Evolutionary conservation across 164 flowering plant genomes (phyloP).

Genomic region (Chimonanthus praecox): DNA sequence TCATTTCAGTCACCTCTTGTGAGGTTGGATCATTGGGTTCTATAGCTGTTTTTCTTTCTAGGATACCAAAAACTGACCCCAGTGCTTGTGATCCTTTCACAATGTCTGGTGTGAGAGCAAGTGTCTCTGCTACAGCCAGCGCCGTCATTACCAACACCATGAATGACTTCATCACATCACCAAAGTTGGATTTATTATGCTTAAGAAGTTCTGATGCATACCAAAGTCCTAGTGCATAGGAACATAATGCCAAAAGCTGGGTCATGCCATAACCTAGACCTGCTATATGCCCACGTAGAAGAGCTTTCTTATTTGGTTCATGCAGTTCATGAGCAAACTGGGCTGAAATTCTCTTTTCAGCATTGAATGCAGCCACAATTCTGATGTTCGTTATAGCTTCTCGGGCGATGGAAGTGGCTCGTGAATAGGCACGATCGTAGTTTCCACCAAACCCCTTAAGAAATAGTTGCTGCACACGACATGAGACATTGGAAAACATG

Average conservation of each 20-base stretch:
- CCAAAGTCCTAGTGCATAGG: slow-evolving; percentile 78
- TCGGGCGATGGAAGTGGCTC: slow-evolving; percentile 58
- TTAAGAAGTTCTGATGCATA: slow-evolving; percentile 57
- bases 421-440: slow-evolving; percentile 40
- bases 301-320: slow-evolving; percentile 42
- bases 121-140: slow-evolving; percentile 64
- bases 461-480: slow-evolving; percentile 55
- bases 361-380: slow-evolving; percentile 70
- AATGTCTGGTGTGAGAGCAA: slow-evolving; percentile 62
- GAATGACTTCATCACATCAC: slow-evolving; percentile 60
- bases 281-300: slow-evolving; percentile 63
- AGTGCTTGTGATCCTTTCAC: slow-evolving; percentile 65
- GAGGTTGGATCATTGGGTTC: slow-evolving; percentile 37
- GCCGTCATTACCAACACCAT: slow-evolving; percentile 66
- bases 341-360: slow-evolving; percentile 40
- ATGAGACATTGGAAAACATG: background rate
- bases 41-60: slow-evolving; percentile 49
- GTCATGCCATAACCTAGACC: slow-evolving; percentile 66
- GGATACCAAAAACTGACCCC: slow-evolving; percentile 51
- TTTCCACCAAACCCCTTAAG: slow-evolving; percentile 78
- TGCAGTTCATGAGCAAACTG: slow-evolving; percentile 43
- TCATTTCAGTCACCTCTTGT: slow-evolving; percentile 27
- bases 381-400: slow-evolving; percentile 74
- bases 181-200: slow-evolving; percentile 42
- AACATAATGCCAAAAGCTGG: slow-evolving; percentile 50